phyloP scores from a whole-genome alignment of 2,329 filamentous ascomycete species.

The Anthostomella pinea region DNA sequence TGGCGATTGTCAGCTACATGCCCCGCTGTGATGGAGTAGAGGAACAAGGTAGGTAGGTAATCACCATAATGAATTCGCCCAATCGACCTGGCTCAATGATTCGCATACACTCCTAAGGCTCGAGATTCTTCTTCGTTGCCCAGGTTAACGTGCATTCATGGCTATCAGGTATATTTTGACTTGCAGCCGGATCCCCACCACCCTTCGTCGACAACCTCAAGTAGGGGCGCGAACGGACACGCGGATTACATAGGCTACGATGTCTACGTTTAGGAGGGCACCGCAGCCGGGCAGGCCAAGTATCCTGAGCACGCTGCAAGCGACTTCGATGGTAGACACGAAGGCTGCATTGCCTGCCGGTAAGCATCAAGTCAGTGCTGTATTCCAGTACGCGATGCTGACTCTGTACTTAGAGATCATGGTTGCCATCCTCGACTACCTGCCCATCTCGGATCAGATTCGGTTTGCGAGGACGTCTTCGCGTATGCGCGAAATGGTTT shows the following conservation, averaged over 20 bases:
- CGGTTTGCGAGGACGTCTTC: slow-evolving; percentile 80
- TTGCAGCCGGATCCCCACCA: too few species aligned
- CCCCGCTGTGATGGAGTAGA: too few species aligned
- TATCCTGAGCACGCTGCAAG: slow-evolving; percentile 74
- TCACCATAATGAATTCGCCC: too few species aligned
- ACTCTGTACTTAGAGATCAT: slow-evolving; percentile 66
- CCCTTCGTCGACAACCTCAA: too few species aligned
- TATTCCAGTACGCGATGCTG: slow-evolving; percentile 3
- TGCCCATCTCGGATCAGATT: slow-evolving; percentile 81
- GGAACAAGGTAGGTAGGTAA: too few species aligned
- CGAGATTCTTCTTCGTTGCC: too few species aligned
- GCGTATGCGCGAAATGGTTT: slow-evolving; percentile 95
- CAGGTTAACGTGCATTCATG: too few species aligned
- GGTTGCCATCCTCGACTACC: slow-evolving; percentile 81
- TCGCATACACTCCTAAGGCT: too few species aligned
- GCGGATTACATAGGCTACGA: slow-evolving; percentile 14
- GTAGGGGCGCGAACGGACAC: too few species aligned
- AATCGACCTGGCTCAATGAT: too few species aligned
- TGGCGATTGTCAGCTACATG: too few species aligned
- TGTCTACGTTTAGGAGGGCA: slow-evolving; percentile 40
- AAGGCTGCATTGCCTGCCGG: slow-evolving; percentile 81
- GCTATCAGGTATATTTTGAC: too few species aligned
- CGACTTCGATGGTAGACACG: slow-evolving; percentile 74
- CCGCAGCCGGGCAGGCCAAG: slow-evolving; percentile 38
- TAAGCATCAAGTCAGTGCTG: slow-evolving; percentile 37